phyloP scores from a whole-genome alignment of 2,329 filamentous ascomycete genomes.

The Aspergillus fijiensis region DNA sequence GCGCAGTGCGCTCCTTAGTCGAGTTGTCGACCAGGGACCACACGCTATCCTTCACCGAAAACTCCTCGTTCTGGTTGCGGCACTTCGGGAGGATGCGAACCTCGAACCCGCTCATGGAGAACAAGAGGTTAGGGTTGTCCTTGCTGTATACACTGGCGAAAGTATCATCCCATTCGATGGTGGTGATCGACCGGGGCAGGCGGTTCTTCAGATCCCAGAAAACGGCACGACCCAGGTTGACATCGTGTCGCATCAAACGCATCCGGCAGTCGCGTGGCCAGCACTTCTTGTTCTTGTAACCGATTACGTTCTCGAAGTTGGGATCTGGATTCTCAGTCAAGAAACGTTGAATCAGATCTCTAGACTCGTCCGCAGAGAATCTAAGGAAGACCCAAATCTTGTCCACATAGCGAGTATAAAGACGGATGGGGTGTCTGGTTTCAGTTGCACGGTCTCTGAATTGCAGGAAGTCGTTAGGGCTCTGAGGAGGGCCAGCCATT shows the following conservation, averaged over 20 bases:
- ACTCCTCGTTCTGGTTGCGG: slow-evolving; percentile 92
- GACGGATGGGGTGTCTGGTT: slow-evolving; percentile 86
- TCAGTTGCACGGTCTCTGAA: slow-evolving; percentile 93
- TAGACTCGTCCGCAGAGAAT: slow-evolving; percentile 89
- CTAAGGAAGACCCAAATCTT: slow-evolving; percentile 98
- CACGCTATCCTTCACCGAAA: slow-evolving; percentile 94
- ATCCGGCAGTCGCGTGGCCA: slow-evolving; percentile 98
- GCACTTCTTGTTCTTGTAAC: slow-evolving; percentile 99
- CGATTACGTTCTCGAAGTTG: slow-evolving; percentile 98
- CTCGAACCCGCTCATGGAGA: slow-evolving; percentile 98
- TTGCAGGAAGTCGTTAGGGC: slow-evolving; percentile 95
- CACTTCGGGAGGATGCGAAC: slow-evolving; percentile 94
- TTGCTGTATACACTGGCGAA: slow-evolving; percentile 97
- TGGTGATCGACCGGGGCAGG: slow-evolving; percentile 88
- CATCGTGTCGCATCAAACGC: slow-evolving; percentile 97
- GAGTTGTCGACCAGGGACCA: slow-evolving; percentile 97
- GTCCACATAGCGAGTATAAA: slow-evolving; percentile 98
- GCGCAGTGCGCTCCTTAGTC: slow-evolving; percentile 93
- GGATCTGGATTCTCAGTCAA: slow-evolving; percentile 97
- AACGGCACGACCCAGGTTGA: slow-evolving; percentile 93
- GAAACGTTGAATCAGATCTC: slow-evolving; percentile 95
- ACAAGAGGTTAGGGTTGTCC: slow-evolving; percentile 94
- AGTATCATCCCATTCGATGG: slow-evolving; percentile 98
- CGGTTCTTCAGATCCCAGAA: slow-evolving; percentile 99
- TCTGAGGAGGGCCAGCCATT: slow-evolving; percentile 89